phyloP scores from a whole-genome alignment of 2,329 filamentous ascomycete genomes.

The Colletotrichum sp. region DNA sequence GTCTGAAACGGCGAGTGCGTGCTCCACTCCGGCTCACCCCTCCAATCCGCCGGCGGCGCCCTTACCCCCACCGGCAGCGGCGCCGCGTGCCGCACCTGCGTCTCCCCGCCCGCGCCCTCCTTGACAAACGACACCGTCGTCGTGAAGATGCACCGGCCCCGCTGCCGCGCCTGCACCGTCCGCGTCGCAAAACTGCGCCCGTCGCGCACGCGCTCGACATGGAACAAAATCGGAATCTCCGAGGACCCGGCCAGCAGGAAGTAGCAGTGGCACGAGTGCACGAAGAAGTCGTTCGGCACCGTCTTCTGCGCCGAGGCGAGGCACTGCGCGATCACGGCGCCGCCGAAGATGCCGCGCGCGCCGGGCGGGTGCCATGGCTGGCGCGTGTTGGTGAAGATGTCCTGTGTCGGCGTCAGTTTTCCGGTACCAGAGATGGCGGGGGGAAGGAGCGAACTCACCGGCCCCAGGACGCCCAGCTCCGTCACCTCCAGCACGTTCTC shows the following conservation, averaged over 20 bases:
- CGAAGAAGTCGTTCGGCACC: constrained; percentile 78
- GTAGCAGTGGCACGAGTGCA: constrained; percentile 99
- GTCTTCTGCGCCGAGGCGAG: constrained; percentile 89
- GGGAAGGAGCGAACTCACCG: constrained; percentile 52
- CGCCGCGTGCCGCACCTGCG: constrained; percentile 68
- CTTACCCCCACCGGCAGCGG: constrained; percentile 56
- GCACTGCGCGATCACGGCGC: constrained; percentile 90
- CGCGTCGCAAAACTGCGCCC: constrained; percentile 89
- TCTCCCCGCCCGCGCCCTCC: constrained; percentile 59
- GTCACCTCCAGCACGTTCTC: constrained; percentile 91
- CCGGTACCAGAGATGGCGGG: too few relatives aligned
- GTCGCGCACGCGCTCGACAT: constrained; percentile 92
- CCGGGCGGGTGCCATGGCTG: constrained; percentile 91
- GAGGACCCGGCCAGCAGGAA: constrained; percentile 91
- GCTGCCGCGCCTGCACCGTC: constrained; percentile 94
- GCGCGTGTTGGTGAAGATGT: constrained; percentile 94
- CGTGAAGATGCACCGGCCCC: constrained; percentile 90
- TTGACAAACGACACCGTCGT: constrained; percentile 89
- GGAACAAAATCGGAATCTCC: constrained; percentile 87
- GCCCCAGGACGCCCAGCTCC: constrained; percentile 76
- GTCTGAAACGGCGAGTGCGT: constrained; percentile 55
- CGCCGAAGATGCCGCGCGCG: constrained; percentile 92
- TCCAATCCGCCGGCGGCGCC: constrained; percentile 38
- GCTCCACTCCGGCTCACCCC: constrained; percentile 54
- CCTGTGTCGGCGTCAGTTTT: constrained; percentile 47